Evolutionary conservation across 805 yeast species (phyloP).

Genomic region (Babjeviella inositovora): DNA sequence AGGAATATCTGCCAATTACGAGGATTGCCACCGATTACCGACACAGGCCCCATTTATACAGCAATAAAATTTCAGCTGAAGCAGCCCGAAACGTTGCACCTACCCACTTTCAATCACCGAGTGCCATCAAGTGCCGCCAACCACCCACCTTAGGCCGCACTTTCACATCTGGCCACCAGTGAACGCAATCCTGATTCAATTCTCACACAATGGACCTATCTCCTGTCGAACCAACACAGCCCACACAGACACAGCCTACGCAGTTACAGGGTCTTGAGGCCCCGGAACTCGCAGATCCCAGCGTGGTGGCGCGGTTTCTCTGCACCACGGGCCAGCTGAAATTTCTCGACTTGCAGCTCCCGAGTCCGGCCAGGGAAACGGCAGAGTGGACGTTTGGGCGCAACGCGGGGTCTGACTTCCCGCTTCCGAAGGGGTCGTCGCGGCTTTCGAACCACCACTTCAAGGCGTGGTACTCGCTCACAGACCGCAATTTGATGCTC

Average conservation of each 20-base stretch:
- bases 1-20: too few relatives aligned
- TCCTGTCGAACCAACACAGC: constrained; percentile 19
- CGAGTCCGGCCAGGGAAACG: constrained; percentile 14
- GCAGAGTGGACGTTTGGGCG: constrained; percentile 62
- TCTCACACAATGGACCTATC: too few relatives aligned
- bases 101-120: too few relatives aligned
- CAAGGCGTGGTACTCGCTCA: constrained; percentile 49
- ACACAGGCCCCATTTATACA: too few relatives aligned
- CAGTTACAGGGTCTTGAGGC: constrained; percentile 17
- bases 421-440: too few relatives aligned
- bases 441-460: constrained; percentile 67
- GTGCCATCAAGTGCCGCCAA: too few relatives aligned
- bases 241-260: constrained; percentile 21
- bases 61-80: too few relatives aligned
- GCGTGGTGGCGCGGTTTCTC: constrained; percentile 35
- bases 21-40: too few relatives aligned
- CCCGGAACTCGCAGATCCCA: constrained; percentile 11
- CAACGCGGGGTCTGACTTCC: constrained; percentile 48
- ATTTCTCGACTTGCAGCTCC: constrained; percentile 25
- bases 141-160: too few relatives aligned
- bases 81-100: too few relatives aligned
- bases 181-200: too few relatives aligned
- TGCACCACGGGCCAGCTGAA: constrained; percentile 43
- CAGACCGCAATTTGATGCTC: constrained; percentile 38
- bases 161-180: too few relatives aligned